Evolutionary conservation across 2,329 filamentous ascomycete species (phyloP), one percentile per base, ranked within the genome.

Genomic region (Epichloe gansuensis): DNA sequence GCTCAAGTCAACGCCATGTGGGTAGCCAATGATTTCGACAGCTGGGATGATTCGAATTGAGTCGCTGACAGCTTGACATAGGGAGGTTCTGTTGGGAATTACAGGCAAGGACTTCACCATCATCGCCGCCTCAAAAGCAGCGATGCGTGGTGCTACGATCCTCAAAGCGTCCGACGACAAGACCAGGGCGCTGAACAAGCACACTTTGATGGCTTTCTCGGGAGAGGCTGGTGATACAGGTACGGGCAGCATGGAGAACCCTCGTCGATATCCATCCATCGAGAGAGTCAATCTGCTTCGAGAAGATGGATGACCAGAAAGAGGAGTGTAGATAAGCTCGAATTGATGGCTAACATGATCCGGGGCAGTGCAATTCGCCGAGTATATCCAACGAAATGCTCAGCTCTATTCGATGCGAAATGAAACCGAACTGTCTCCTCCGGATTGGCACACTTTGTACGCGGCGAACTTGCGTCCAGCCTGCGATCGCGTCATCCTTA

Each of bases 321-420:
- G 11, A 4, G 35, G 35, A n/a, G 37, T 5, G 35, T 6, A 17
- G 5, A 5, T 25, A 25, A 6, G 15, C 31, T 8, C 38, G 25
- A 35, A 52, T 50, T 49, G 48, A 53, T 41, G 53, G 56, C 60
- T 68, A 50, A 68, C 58, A 23, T 39, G 31, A 38, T 11, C 12
- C n/a, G 31, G 12, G 5, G 38, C 67, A 95, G 91, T 97, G 57
- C 91, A 98, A 84, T 98, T 98, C 70, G 88, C 94, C 69, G 93
- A 98, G 75, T 98, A 91, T 75, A 94, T 98, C 70, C 91, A 97
- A 81, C 91, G 91, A 68, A 98, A 98, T 72, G 85, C 93, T 58
- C 89, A 95, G 73, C 86, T 98, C 67, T 98, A 98, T 75, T 90
- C 88, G 61, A 98, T 97, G 91, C 89, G 94, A 67, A 97, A 97